Percentiles rank a stretch among this genome's conserved stretches.
phyloP scores from a whole-genome alignment of 139 green algal genomes.

The Chlamydomonas schloesseri region DNA sequence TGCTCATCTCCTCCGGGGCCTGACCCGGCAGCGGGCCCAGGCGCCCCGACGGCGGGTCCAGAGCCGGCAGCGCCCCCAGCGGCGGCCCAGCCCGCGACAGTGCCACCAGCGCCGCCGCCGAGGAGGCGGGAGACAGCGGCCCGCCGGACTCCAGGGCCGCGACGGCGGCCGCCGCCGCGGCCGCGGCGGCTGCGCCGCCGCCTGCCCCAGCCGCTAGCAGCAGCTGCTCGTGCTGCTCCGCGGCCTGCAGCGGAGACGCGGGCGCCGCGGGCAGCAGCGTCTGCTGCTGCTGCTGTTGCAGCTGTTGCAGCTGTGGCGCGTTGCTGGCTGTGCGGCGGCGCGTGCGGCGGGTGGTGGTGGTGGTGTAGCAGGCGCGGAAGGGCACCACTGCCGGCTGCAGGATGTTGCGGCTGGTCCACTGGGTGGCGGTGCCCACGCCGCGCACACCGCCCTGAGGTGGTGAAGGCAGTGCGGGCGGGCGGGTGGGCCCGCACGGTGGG shows the following conservation, averaged over 20 bases:
- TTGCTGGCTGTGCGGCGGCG: background rate
- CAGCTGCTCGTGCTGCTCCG: conserved; percentile 12
- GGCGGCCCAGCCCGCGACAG: background rate
- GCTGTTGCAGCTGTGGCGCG: background rate
- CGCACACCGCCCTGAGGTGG: conserved; percentile 44
- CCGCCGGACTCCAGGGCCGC: background rate
- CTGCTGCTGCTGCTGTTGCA: background rate
- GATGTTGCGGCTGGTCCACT: conserved; percentile 67
- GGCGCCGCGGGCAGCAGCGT: background rate
- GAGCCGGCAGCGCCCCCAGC: background rate
- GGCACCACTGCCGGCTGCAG: conserved; percentile 53
- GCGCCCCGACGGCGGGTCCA: background rate
- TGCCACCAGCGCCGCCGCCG: background rate
- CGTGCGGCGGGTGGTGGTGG: background rate
- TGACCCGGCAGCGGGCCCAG: background rate
- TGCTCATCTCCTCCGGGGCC: background rate
- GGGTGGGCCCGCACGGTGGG: too few relatives aligned
- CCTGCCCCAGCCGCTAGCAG: conserved; percentile 20
- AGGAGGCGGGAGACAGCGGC: background rate
- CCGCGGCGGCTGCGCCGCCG: conserved; percentile 14
- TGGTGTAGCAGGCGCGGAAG: conserved; percentile 52
- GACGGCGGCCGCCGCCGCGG: background rate
- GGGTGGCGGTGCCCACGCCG: conserved; percentile 49
- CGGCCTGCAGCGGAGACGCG: background rate
- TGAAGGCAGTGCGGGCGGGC: background rate